Conservation (phyloP, 805 yeast genomes). For the Cyberlindnera xylosilytica region DNA sequence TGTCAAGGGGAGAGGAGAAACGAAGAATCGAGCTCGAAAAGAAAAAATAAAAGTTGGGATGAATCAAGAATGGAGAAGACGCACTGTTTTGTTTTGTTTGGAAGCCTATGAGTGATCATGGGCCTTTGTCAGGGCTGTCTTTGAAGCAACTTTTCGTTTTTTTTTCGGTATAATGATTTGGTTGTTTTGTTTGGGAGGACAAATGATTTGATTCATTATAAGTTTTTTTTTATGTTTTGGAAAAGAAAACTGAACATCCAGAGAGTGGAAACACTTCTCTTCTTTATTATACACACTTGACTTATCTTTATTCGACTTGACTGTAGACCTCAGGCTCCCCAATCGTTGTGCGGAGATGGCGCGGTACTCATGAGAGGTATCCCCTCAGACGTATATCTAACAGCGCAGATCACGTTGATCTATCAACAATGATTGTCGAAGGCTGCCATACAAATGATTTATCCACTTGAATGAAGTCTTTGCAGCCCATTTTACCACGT, state of each 20-base stretch:
- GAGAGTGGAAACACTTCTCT: not conserved
- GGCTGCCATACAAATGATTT: no score
- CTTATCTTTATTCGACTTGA: no score
- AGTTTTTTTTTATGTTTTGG: constrained; percentile 24
- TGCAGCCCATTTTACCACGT: no score
- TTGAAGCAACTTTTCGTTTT: constrained; percentile 19
- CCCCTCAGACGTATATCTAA: no score
- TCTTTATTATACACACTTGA: not conserved
- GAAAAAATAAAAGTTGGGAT: constrained; percentile 14
- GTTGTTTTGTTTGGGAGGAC: constrained; percentile 25
- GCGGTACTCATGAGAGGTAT: no score
- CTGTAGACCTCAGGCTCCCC: no score
- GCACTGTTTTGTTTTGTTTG: constrained; percentile 8
- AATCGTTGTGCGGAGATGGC: no score
- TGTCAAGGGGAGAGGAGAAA: not conserved
- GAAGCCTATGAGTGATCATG: not conserved
- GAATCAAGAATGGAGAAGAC: not conserved
- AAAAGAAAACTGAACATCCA: constrained; percentile 5
- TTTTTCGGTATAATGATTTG: constrained; percentile 25
- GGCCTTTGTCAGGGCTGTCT: not conserved
- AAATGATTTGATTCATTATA: constrained; percentile 23
- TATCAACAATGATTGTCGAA: no score
- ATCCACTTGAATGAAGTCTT: no score
- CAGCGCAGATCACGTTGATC: no score
- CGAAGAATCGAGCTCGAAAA: constrained; percentile 16